Evolutionary conservation across 2,329 filamentous ascomycete genomes (phyloP), one percentile per base, ranked within the genome.

Genomic region (Trichoderma atroviride): DNA sequence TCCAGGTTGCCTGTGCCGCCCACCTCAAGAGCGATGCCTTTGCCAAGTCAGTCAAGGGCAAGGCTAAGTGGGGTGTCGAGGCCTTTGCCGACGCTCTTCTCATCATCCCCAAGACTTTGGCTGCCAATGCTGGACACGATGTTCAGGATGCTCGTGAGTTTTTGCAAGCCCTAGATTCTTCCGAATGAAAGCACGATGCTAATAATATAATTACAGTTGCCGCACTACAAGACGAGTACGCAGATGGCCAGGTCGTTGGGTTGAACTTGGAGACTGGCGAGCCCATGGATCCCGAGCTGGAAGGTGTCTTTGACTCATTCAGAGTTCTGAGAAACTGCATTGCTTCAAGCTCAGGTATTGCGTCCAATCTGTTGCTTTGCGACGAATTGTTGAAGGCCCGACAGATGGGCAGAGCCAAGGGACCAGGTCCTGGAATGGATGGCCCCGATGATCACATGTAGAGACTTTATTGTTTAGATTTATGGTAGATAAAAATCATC

Each of bases 331-430:
- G 96, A 74, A 98, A 98, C 84, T 94, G 91, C 79, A 89, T 99
- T 72, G 94, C 96, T 3, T 97, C 94, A 40, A 96, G 94, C 80
- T 92, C 95, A 31, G 93, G 96, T 72, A 99, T 99, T 77, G 95
- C 96, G 6, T 95, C 93, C 11, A 99, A 99, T 83, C 85, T 99
- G 73, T 84, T 99, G 73, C 87, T 99, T 61, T 99, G 96, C 77
- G 96, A 99, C 77, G 96, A 99, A 86, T 87, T 99, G 84, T 85
- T 99, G 76, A 99, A 99, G 87, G 96, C 96, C 71, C 88, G 96
- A 79, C 95, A 99, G 84, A 99, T 99, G 96, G 91, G 87, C 60
- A 84, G 88, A 77, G 81, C 84, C 80, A 85, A 82, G 50, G 87
- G 87, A 27, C 88, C 88, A 2, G 88, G 88, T 7, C 87, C 88